These are phyloP conservation scores for Coniochaeta prunicola DNA, from an alignment of 2,329 filamentous ascomycete species.

Conservation along the genomic window DNA sequence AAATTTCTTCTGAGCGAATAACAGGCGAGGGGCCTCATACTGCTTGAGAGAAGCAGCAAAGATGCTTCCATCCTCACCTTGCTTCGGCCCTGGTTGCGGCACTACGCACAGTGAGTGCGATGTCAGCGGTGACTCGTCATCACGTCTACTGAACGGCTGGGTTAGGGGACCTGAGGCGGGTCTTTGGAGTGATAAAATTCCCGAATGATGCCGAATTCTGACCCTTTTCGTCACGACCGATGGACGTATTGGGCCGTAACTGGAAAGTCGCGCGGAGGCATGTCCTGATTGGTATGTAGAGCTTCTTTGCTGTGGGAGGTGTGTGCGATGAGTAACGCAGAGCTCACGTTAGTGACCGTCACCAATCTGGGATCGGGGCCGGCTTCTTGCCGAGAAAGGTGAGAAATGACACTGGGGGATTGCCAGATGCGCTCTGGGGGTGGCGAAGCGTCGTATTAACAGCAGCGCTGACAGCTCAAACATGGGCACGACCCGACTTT, in stretches of 20 bases:
- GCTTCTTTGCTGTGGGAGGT: not conserved
- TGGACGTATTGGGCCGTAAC: not conserved
- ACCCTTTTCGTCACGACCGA: not conserved
- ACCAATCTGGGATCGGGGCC: not conserved
- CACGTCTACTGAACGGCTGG: not conserved
- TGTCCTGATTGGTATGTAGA: not conserved
- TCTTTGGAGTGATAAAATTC: not conserved
- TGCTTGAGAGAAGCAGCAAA: no score
- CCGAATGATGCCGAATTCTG: not conserved
- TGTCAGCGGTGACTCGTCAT: not conserved
- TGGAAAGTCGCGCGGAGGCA: not conserved
- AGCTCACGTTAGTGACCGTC: not conserved
- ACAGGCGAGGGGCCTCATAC: no score
- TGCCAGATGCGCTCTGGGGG: no score
- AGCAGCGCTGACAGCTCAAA: not conserved
- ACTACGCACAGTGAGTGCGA: not conserved
- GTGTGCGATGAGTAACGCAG: not conserved
- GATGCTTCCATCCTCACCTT: not conserved
- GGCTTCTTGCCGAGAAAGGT: not conserved
- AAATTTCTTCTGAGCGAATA: no score
- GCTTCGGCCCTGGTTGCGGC: not conserved
- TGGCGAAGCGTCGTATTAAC: not conserved
- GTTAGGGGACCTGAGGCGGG: not conserved
- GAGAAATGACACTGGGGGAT: not conserved
- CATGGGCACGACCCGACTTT: not conserved